Evolutionary conservation across 2,329 filamentous ascomycete species (phyloP), one percentile per base, ranked within the genome.

Genomic region (Botrytis byssoidea): DNA sequence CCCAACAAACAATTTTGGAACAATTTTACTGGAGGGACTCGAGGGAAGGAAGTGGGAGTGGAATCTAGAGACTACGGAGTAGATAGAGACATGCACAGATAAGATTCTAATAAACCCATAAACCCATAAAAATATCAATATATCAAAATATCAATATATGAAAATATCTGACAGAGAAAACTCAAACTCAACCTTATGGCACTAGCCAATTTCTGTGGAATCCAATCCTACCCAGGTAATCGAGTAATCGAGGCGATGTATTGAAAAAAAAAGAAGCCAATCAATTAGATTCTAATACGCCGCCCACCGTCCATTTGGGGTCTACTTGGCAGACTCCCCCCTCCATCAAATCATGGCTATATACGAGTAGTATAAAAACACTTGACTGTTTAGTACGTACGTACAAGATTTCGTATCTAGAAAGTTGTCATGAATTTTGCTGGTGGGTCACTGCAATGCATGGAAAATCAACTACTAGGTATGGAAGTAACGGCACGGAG

Each of bases 401-500:
- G 59, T 37, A 60, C 29, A 20, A 20, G 37, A 44, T 65, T 32
- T 65, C n/a, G 40, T 65, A 25, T 29, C n/a, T 29, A 29, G 14
- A 8, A 16, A n/a, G 61, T 44, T 44, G 61, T 65, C 61, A 37
- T 20, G 44, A 40, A 66, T 29, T 51, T 18, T 55, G 7, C n/a
- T 29, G n/a, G 65, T 67, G 65, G 65, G 32, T 55, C 65, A 55
- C 22, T 40, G 65, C 46, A 67, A 67, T 67, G 65, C 46, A 67
- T 29, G 44, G 35, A 35, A 55, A 20, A 22, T 67, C 25, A 40
- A 67, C 32, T 40, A 42, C 40, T 42, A 40, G 37, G 37, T 10
- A 67, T 67, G 65, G 65, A 67, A 55, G 65, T 29, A 32, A 65
- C 65, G 35, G 46, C 65, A 67, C 64, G 32, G 32, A 57, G 51